Evolutionary conservation across 176 grass and related monocot species (phyloP).

Genomic region (Triticum dicoccoides): DNA sequence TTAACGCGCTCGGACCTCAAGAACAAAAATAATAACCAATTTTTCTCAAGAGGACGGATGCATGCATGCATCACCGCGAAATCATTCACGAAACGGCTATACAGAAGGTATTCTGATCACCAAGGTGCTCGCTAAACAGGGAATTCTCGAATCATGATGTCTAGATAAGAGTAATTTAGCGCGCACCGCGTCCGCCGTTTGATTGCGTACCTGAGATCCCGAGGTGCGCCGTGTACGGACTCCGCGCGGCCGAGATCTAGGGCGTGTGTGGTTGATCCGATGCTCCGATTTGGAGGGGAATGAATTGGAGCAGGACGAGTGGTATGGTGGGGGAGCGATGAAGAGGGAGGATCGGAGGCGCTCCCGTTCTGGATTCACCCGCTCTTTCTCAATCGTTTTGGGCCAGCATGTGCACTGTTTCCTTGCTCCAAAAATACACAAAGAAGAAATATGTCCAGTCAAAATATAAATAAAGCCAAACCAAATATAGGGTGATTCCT

Average conservation of each 20-base stretch:
- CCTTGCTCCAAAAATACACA: too few species aligned
- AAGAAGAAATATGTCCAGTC: too few species aligned
- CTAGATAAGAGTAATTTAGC: neutral
- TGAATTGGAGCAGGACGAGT: neutral
- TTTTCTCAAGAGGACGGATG: neutral
- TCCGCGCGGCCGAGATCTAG: neutral
- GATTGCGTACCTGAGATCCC: slow-evolving; percentile 15
- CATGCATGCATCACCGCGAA: neutral
- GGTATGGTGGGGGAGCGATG: neutral
- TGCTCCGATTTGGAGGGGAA: neutral
- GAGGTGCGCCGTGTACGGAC: neutral
- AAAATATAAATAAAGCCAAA: too few species aligned
- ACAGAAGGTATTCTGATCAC: neutral
- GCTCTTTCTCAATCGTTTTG: too few species aligned
- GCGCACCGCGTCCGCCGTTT: neutral
- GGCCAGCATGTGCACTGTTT: too few species aligned
- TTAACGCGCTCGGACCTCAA: neutral
- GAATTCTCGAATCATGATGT: neutral
- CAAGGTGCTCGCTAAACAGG: neutral
- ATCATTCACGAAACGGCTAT: neutral
- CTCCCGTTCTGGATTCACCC: neutral
- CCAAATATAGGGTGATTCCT: too few species aligned
- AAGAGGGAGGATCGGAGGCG: neutral
- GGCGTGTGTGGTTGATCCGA: neutral
- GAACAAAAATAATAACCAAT: neutral